phyloP scores from a whole-genome alignment of 208 protist genomes.

The Crithidia bombi region DNA sequence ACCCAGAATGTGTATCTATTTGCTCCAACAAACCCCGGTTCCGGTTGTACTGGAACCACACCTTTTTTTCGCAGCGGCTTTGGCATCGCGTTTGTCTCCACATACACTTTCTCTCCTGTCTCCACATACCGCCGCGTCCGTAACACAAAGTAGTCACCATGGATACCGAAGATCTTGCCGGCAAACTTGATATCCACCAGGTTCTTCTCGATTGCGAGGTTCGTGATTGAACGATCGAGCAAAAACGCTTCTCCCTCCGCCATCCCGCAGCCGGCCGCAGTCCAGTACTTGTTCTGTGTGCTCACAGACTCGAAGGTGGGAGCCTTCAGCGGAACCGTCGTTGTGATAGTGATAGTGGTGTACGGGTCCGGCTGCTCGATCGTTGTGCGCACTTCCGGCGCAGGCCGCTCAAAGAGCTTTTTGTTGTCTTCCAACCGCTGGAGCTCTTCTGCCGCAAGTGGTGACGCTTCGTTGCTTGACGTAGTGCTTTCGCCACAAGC shows the following conservation, averaged over 20 bases:
- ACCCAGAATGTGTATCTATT: slow-evolving; percentile 95
- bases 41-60: slow-evolving; percentile 78
- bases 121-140: slow-evolving; percentile 78
- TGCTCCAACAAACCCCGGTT: slow-evolving; percentile 82
- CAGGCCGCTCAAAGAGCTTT: slow-evolving; percentile 74
- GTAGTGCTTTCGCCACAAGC: slow-evolving; percentile 72
- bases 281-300: slow-evolving; percentile 83
- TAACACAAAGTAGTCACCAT: slow-evolving; percentile 85
- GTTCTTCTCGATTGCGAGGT: slow-evolving; percentile 87
- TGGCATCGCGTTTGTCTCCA: slow-evolving; percentile 91
- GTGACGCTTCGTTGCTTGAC: slow-evolving; percentile 64
- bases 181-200: slow-evolving; percentile 89
- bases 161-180: slow-evolving; percentile 90
- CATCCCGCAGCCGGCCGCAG: slow-evolving; percentile 74
- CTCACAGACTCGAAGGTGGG: slow-evolving; percentile 74
- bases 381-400: slow-evolving; percentile 79
- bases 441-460: slow-evolving; percentile 69
- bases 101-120: slow-evolving; percentile 77
- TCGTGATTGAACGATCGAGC: slow-evolving; percentile 89
- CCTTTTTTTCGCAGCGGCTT: slow-evolving; percentile 84
- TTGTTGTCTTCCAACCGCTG: slow-evolving; percentile 73
- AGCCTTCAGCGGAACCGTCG: slow-evolving; percentile 76
- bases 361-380: slow-evolving; percentile 92
- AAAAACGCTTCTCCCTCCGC: slow-evolving; percentile 87
- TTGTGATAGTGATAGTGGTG: slow-evolving; percentile 91